These are phyloP conservation scores for Chimonanthus praecox DNA, from an alignment of 164 flowering plant species.

Conservation along the genomic window DNA sequence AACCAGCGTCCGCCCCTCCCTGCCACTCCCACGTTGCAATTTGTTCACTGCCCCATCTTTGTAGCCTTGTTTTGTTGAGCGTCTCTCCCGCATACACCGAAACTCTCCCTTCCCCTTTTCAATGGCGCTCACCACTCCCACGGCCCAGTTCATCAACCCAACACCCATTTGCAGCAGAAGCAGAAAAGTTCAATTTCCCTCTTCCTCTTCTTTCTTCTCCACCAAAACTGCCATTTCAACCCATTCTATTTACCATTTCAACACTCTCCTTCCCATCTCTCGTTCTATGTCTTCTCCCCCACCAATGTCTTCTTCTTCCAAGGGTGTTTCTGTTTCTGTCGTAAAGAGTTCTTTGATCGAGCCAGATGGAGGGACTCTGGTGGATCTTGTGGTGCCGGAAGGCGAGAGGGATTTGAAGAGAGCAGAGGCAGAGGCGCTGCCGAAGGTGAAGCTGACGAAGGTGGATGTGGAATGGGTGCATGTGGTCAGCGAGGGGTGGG, in stretches of 20 bases:
- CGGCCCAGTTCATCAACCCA: not conserved
- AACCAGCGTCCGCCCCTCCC: not conserved
- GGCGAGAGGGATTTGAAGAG: slow-evolving; percentile 36
- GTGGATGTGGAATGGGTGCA: slow-evolving; percentile 93
- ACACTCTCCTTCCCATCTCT: slow-evolving; percentile 18
- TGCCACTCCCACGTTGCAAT: no score
- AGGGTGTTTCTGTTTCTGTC: not conserved
- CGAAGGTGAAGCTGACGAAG: slow-evolving; percentile 47
- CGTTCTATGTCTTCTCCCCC: not conserved
- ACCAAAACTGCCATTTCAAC: not conserved
- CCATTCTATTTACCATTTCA: slow-evolving; percentile 27
- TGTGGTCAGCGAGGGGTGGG: slow-evolving; percentile 96
- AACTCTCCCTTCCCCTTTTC: not conserved
- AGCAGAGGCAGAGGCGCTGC: slow-evolving; percentile 51
- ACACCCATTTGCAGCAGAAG: not conserved
- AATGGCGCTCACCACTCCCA: not conserved
- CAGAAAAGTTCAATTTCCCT: not conserved
- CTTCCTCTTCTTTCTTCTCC: not conserved
- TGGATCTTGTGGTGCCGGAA: slow-evolving; percentile 75
- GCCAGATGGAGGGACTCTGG: slow-evolving; percentile 79
- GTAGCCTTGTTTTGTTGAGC: no score
- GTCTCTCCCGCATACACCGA: not conserved
- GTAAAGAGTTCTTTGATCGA: slow-evolving; percentile 80
- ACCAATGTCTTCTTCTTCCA: not conserved
- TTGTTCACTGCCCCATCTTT: no score